These are phyloP conservation scores for Cytospora leucostoma DNA, from an alignment of 2,329 filamentous ascomycete genomes.

Conservation along the genomic window DNA sequence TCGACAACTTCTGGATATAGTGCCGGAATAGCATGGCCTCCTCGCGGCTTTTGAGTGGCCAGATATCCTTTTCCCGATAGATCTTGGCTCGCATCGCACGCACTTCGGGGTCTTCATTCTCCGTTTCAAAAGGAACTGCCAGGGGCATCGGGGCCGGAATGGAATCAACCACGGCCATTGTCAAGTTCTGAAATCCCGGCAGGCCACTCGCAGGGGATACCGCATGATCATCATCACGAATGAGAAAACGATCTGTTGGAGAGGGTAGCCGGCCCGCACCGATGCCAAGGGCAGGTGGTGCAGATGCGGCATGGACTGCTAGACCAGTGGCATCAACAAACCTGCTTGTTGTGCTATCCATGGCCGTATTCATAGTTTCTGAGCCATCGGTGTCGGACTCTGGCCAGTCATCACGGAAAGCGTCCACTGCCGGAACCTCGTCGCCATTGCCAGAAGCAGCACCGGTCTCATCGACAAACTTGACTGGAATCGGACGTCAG, in stretches of 20 bases:
- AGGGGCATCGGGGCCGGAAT: conserved; percentile 16
- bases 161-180: conserved; percentile 13
- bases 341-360: conserved; percentile 13
- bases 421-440: conserved; percentile 6
- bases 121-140: conserved; percentile 15
- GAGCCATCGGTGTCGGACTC: conserved; percentile 24
- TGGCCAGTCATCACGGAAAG: conserved; percentile 26
- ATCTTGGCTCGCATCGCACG: conserved; percentile 27
- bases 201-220: conserved; percentile 14
- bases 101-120: conserved; percentile 22
- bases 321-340: conserved; percentile 6
- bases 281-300: conserved; percentile 8
- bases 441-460: conserved; percentile 23
- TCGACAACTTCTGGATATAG: conserved; percentile 38
- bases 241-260: conserved; percentile 36
- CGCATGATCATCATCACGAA: conserved; percentile 30
- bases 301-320: conserved; percentile 8
- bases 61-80: conserved; percentile 33
- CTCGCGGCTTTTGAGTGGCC: conserved; percentile 33
- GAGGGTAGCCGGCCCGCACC: conserved; percentile 27
- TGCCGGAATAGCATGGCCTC: conserved; percentile 39
- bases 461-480: conserved; percentile 34
- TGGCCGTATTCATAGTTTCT: conserved; percentile 16
- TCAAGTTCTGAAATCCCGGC: conserved; percentile 19
- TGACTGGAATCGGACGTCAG: conserved; percentile 29